These are phyloP conservation scores for Chiua virens DNA, from an alignment of 768 basidiomycete species.

Conservation along the genomic window DNA sequence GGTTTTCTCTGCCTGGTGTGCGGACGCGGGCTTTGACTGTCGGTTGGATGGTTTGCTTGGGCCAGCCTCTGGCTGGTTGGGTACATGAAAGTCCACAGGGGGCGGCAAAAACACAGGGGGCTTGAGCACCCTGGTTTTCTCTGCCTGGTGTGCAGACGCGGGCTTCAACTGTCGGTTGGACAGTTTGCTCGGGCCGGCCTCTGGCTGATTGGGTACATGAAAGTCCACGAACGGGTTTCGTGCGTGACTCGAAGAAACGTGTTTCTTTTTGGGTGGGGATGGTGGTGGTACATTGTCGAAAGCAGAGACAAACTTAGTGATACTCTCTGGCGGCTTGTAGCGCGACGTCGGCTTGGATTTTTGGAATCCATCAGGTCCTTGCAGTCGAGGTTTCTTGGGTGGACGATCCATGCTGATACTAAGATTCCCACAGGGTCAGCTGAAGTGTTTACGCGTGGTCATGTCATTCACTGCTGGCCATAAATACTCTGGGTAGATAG, in stretches of 20 bases:
- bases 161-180: constrained; percentile 3
- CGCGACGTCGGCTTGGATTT: constrained; percentile 15
- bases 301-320: constrained; percentile 31
- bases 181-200: constrained; percentile 5
- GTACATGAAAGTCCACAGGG: constrained; percentile 2
- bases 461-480: background rate
- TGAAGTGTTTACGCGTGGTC: background rate
- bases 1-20: constrained; percentile 2
- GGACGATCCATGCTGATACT: background rate
- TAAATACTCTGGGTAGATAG: background rate
- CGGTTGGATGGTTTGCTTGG: constrained; percentile 3
- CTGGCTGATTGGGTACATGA: background rate
- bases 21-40: constrained; percentile 6
- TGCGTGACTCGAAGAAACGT: constrained; percentile 2
- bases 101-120: constrained; percentile 13
- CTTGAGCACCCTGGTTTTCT: constrained; percentile 12
- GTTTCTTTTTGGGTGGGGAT: background rate
- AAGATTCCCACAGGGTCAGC: background rate
- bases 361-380: constrained; percentile 31
- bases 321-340: constrained; percentile 18
- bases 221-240: constrained; percentile 23
- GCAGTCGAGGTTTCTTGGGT: background rate
- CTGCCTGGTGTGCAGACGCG: constrained; percentile 4
- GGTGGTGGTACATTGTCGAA: constrained; percentile 15
- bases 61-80: constrained; percentile 4